A percentile compares a stretch with the other conserved stretches of the same genome.
phyloP scores from a whole-genome alignment of 257 asterid genomes.

The Eustoma russellianum region DNA sequence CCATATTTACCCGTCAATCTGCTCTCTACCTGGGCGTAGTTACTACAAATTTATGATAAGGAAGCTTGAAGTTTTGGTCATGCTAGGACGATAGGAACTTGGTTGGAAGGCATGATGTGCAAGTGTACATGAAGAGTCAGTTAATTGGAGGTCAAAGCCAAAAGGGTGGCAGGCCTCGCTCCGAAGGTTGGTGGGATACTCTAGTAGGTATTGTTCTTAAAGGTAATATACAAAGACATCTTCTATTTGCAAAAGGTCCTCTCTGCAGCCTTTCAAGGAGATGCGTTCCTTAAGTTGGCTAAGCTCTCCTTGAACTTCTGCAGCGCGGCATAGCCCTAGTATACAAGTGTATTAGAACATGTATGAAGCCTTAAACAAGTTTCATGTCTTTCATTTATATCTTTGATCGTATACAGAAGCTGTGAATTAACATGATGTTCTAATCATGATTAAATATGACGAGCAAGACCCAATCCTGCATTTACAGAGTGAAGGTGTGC shows the following conservation, averaged over 20 bases:
- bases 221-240: conserved; percentile 27
- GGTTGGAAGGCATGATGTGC: conserved; percentile 12
- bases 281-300: conserved; percentile 41
- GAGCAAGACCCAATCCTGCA: too few relatives aligned
- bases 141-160: conserved; percentile 40
- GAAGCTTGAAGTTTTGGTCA: conserved; percentile 16
- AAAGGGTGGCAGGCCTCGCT: conserved; percentile 35
- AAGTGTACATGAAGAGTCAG: conserved; percentile 8
- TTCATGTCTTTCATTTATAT: too few relatives aligned
- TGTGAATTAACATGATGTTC: too few relatives aligned
- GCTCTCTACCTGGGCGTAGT: conserved; percentile 1
- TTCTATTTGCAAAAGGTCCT: conserved; percentile 9
- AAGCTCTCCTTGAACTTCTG: conserved; percentile 66
- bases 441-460: too few relatives aligned
- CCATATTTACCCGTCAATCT: neutral
- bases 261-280: conserved; percentile 58
- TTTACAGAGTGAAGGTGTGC: too few relatives aligned
- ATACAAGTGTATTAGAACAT: neutral
- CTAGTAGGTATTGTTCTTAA: conserved; percentile 28
- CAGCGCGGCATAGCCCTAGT: conserved; percentile 15
- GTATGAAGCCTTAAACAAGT: too few relatives aligned
- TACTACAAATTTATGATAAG: neutral
- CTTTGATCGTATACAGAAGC: too few relatives aligned
- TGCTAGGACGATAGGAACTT: conserved; percentile 9
- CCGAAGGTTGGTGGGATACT: conserved; percentile 9